Percentiles rank a stretch among this genome's conserved stretches.
Evolutionary conservation across 805 yeast species (phyloP).

Genomic region (Yarrowia deformans): DNA sequence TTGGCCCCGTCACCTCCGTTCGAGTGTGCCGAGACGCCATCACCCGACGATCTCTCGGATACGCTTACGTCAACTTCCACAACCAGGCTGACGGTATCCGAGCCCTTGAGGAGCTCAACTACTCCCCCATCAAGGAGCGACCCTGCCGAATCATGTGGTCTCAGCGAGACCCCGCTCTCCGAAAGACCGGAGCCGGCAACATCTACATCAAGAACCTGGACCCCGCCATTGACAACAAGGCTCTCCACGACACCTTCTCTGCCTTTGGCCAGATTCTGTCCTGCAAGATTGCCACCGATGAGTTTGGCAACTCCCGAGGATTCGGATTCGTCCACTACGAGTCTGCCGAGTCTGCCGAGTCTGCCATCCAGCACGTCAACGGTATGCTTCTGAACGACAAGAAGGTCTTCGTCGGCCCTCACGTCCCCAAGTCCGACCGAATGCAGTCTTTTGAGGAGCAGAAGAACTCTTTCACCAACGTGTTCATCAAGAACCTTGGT

Average conservation of each 20-base stretch:
- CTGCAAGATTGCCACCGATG: constrained; percentile 96
- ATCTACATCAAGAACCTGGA: constrained; percentile 98
- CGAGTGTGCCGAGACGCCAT: constrained; percentile 99
- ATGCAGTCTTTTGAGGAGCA: constrained; percentile 88
- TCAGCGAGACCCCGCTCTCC: constrained; percentile 95
- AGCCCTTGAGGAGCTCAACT: constrained; percentile 95
- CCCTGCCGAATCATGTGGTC: constrained; percentile 99
- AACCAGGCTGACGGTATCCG: constrained; percentile 86
- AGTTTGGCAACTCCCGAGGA: constrained; percentile 88
- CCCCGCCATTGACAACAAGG: constrained; percentile 98
- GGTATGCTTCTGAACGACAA: constrained; percentile 98
- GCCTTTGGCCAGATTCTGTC: constrained; percentile 96
- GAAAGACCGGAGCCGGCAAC: constrained; percentile 96
- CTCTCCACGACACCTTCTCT: constrained; percentile 95
- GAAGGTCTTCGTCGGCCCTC: constrained; percentile 95
- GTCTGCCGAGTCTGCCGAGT: constrained; percentile 87
- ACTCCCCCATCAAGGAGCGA: constrained; percentile 89
- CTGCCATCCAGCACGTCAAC: constrained; percentile 95
- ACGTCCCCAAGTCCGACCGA: constrained; percentile 91
- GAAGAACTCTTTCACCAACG: constrained; percentile 93
- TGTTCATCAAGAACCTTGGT: constrained; percentile 90
- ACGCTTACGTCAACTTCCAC: constrained; percentile 97
- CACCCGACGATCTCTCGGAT: constrained; percentile 95
- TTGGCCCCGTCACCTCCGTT: constrained; percentile 95
- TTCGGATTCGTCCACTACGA: constrained; percentile 98